Evolutionary conservation across 371 early-diverging fungal genomes (phyloP), one percentile per base, ranked within the genome.

Genomic region (Fennellomyces sp.): DNA sequence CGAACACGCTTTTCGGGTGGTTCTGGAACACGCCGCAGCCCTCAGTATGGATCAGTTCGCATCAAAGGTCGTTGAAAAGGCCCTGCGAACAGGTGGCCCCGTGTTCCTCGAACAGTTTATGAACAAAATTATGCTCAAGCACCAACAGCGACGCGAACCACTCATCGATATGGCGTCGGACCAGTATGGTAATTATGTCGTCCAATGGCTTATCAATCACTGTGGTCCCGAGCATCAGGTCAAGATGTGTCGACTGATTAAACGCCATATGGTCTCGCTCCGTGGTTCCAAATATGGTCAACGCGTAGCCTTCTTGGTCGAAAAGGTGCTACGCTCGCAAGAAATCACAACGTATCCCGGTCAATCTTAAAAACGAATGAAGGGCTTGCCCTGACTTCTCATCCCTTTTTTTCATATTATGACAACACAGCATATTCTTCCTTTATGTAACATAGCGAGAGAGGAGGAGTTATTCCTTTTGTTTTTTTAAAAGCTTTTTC

Each of bases 181-280:
- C 60, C 91, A 91, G 66, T 90, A 86, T 65, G 91, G 87, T 39
- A 99, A 99, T 84, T 99, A 91, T 60, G 89, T 91, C 45, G 85
- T 90, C 52, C 91, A 91, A 70, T 86, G 90, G 72, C 77, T 90
- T 17, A 68, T 90, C 26, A 85, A 79, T 28, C 75, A 87, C 52
- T 84, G 87, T n/a, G 81, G 78, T 21, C 74, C 80, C 3, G 68
- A 78, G 27, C 88, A 88, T 54, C 81, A 87, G 15, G 80, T 88
- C 56, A 69, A 65, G 17, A 83, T 86, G 59, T 84, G 85, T 35
- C 81, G 84, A 0, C 65, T 88, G 29, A 83, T 91, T 53, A 81
- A 83, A 54, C 84, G 87, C 2, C 91, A 91, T 64, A 82, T 90
- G 74, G 81, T 85, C 5, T 80, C 84, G 5, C 74, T 90, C n/a